These are phyloP conservation scores for Citrus unshiu DNA, from an alignment of 345 rosid genomes.

Conservation along the genomic window DNA sequence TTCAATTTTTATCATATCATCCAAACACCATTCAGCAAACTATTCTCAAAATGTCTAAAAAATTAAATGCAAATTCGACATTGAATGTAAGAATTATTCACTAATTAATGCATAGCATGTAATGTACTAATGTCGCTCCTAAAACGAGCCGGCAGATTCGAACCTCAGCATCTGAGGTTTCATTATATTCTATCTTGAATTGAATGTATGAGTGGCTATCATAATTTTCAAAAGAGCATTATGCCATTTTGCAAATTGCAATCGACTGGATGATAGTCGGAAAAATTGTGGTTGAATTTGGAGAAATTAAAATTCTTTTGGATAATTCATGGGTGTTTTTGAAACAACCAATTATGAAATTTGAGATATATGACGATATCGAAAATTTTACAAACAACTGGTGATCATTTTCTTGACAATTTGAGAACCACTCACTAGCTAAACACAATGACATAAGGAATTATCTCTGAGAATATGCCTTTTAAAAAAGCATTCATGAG, in stretches of 20 bases:
- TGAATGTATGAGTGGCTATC: background rate
- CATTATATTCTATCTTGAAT: background rate
- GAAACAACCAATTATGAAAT: too few species aligned
- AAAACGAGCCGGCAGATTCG: background rate
- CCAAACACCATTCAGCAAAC: too few species aligned
- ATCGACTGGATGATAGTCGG: background rate
- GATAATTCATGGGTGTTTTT: too few species aligned
- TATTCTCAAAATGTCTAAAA: background rate
- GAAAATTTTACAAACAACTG: background rate
- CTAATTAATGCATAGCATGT: background rate
- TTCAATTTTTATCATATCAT: too few species aligned
- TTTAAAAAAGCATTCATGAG: background rate
- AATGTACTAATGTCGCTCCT: background rate
- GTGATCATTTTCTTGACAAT: background rate
- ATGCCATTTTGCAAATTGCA: background rate
- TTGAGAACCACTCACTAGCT: background rate
- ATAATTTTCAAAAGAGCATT: background rate
- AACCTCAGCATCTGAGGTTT: background rate
- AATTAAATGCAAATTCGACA: background rate
- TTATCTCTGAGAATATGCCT: background rate
- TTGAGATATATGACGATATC: background rate
- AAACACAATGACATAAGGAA: background rate
- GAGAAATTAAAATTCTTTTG: background rate
- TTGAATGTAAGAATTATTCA: too few species aligned
- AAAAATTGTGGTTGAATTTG: background rate